Conservation (phyloP, 768 basidiomycete genomes). For the Termitomyces sp. region DNA sequence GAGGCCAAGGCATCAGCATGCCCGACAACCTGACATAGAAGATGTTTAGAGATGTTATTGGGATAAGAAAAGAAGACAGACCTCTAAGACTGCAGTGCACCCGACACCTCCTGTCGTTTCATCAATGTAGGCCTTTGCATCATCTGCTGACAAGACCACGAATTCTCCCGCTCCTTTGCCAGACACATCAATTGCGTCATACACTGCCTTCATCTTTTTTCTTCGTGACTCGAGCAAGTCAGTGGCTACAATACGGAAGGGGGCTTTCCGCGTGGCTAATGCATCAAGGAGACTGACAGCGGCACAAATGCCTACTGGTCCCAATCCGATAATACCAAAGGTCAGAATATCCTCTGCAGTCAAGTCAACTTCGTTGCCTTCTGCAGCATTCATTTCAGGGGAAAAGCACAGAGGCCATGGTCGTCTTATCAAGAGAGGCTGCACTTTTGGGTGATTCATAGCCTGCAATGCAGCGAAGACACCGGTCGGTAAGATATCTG, state of each 20-base stretch:
- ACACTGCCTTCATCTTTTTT: slow-evolving; percentile 57
- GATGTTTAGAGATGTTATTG: not conserved
- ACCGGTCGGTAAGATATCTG: slow-evolving; percentile 79
- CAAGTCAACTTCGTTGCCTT: slow-evolving; percentile 28
- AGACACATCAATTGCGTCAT: slow-evolving; percentile 41
- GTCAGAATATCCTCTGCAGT: slow-evolving; percentile 50
- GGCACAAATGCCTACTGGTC: slow-evolving; percentile 77
- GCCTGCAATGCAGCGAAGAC: slow-evolving; percentile 74
- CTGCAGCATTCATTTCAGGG: slow-evolving; percentile 14
- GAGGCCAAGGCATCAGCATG: slow-evolving; percentile 59
- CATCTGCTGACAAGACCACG: slow-evolving; percentile 45
- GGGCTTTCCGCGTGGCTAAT: slow-evolving; percentile 39
- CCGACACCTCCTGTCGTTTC: slow-evolving; percentile 57
- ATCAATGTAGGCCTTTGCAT: slow-evolving; percentile 44
- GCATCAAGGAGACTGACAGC: slow-evolving; percentile 61
- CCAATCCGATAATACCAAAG: slow-evolving; percentile 69
- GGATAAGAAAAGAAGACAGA: slow-evolving; percentile 19
- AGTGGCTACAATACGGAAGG: slow-evolving; percentile 59
- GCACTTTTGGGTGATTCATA: slow-evolving; percentile 67
- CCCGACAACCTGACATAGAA: slow-evolving; percentile 56
- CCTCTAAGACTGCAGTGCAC: slow-evolving; percentile 68
- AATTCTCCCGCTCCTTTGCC: slow-evolving; percentile 48
- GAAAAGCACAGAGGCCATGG: slow-evolving; percentile 55
- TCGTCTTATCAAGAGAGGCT: slow-evolving; percentile 52
- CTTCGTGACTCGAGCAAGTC: slow-evolving; percentile 58